A percentile compares a stretch with the other conserved stretches of the same genome.
phyloP scores from a whole-genome alignment of 1,284 basidiomycete genomes.

The Schizopora paradoxa region DNA sequence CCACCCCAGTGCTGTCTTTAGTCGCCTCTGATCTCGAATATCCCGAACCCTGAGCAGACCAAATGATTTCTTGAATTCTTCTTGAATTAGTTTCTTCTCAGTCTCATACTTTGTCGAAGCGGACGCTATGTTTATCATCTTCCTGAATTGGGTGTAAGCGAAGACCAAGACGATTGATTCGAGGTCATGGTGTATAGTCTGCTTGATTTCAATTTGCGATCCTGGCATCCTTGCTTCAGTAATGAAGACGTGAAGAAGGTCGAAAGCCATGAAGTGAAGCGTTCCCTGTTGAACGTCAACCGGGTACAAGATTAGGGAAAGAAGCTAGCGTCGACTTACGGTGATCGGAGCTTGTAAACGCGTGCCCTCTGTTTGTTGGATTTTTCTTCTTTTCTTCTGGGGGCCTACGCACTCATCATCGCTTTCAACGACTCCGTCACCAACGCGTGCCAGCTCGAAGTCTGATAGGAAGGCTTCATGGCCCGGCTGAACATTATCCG shows the following conservation, averaged over 20 bases:
- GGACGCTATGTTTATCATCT: too few relatives aligned
- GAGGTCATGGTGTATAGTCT: constrained; percentile 10
- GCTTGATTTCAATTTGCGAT: too few relatives aligned
- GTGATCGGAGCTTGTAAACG: not conserved
- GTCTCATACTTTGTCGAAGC: too few relatives aligned
- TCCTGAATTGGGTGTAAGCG: not conserved
- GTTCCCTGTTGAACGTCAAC: constrained; percentile 7
- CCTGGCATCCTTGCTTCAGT: too few relatives aligned
- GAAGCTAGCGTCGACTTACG: constrained; percentile 1
- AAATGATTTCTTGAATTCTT: too few relatives aligned
- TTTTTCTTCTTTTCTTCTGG: not conserved
- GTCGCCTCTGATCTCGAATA: too few relatives aligned
- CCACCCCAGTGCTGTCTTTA: too few relatives aligned
- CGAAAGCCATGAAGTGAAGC: constrained; percentile 16
- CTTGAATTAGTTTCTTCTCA: too few relatives aligned
- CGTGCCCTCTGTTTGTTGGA: not conserved
- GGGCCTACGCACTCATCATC: not conserved
- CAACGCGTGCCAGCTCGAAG: constrained; percentile 11
- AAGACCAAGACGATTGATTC: constrained; percentile 18
- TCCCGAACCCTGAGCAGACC: too few relatives aligned
- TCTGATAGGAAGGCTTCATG: constrained; percentile 16
- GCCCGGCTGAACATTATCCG: not conserved
- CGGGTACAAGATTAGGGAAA: not conserved
- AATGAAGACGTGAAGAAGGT: not conserved
- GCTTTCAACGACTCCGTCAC: too few relatives aligned